A percentile compares a stretch with the other conserved stretches of the same genome.
Evolutionary conservation across 768 basidiomycete genomes (phyloP).

Genomic region (Boletus subparvulus): DNA sequence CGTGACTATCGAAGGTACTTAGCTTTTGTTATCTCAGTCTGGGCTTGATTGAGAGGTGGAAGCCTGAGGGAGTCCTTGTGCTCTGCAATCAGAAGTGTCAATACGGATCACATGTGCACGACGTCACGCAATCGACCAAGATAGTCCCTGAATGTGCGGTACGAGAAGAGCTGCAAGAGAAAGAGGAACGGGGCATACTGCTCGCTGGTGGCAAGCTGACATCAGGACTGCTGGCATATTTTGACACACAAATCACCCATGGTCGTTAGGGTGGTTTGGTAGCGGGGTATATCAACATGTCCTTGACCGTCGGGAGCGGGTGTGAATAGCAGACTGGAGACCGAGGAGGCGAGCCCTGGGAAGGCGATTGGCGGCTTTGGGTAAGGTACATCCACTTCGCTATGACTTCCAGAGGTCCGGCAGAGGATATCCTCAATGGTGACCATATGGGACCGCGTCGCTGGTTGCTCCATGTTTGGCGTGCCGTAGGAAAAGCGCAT

Average conservation of each 20-base stretch:
- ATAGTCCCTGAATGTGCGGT: constrained; percentile 85
- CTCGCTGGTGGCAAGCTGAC: constrained; percentile 65
- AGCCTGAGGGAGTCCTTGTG: constrained; percentile 51
- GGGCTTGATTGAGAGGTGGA: constrained; percentile 68
- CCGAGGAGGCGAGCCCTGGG: constrained; percentile 15
- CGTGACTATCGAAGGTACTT: constrained; percentile 86
- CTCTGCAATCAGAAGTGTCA: constrained; percentile 40
- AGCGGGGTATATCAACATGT: constrained; percentile 42
- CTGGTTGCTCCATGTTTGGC: constrained; percentile 26
- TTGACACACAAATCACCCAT: constrained; percentile 22
- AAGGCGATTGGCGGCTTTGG: constrained; percentile 14
- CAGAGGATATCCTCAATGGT: constrained; percentile 27
- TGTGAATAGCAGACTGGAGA: constrained; percentile 29
- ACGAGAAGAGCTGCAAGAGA: constrained; percentile 85
- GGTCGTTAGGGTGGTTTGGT: constrained; percentile 7
- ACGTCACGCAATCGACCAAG: constrained; percentile 49
- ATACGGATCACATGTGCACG: not conserved
- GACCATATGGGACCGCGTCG: constrained; percentile 28
- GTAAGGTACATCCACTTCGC: constrained; percentile 20
- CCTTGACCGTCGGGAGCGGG: constrained; percentile 55
- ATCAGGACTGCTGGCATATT: constrained; percentile 21
- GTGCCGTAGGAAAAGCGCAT: constrained; percentile 32
- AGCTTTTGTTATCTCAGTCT: constrained; percentile 67
- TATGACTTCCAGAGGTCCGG: constrained; percentile 26
- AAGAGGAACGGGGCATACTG: constrained; percentile 60